phyloP scores from a whole-genome alignment of 257 asterid genomes.

The Jaltomata sinuosa region DNA sequence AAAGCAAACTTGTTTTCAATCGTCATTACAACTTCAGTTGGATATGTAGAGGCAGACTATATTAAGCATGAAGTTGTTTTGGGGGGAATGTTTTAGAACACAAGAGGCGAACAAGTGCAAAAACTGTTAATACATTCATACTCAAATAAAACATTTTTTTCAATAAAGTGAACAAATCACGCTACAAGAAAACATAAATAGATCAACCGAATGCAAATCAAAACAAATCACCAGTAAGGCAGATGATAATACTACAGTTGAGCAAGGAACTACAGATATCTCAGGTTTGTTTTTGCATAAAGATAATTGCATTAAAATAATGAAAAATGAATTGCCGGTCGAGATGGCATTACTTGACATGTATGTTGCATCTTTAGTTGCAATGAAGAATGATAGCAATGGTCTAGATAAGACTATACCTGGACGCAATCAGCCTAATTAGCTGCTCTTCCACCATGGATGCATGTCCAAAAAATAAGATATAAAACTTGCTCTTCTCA shows the following conservation, averaged over 20 bases:
- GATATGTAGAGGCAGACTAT: neutral
- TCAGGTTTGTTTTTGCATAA: neutral
- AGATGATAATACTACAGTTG: neutral
- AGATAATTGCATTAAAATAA: neutral
- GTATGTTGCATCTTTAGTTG: neutral
- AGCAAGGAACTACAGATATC: neutral
- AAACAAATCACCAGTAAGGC: neutral
- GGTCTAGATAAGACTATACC: neutral
- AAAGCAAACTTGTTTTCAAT: neutral
- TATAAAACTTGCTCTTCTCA: neutral
- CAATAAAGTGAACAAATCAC: neutral
- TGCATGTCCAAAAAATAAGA: neutral
- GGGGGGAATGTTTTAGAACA: neutral
- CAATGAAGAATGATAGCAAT: neutral
- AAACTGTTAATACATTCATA: neutral
- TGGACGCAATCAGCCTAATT: constrained; percentile 1
- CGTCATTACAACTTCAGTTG: neutral
- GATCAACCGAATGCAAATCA: neutral
- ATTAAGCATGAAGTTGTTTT: neutral
- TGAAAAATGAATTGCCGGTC: neutral
- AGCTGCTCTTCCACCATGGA: constrained; percentile 6
- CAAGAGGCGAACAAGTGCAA: neutral
- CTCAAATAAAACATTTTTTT: neutral
- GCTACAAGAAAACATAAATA: neutral
- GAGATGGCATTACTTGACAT: neutral